Percentiles rank a stretch among this genome's conserved stretches.
Conservation (phyloP, 768 basidiomycete genomes). For the Pleurotus salmoneostramineus region DNA sequence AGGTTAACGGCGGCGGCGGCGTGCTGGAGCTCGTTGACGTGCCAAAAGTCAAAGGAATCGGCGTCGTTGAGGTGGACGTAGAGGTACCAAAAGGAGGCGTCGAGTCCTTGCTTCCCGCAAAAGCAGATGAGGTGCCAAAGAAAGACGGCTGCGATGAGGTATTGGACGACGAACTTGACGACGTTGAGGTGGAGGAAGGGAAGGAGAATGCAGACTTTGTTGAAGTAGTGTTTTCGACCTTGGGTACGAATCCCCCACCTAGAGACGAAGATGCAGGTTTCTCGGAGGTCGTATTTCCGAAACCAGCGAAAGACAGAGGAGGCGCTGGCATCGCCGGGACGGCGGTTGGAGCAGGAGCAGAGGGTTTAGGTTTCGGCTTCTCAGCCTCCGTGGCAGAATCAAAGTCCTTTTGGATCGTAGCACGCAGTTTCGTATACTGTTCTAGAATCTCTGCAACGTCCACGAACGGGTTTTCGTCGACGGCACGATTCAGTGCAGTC, state of each 20-base stretch:
- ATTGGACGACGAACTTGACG: neutral
- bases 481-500: constrained; percentile 49
- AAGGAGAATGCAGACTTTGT: constrained; percentile 18
- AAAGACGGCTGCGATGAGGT: too few relatives aligned
- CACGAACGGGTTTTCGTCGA: constrained; percentile 68
- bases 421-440: constrained; percentile 55
- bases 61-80: neutral
- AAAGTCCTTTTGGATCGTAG: constrained; percentile 52
- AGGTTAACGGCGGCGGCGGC: neutral
- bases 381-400: constrained; percentile 28
- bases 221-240: neutral
- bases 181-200: constrained; percentile 11
- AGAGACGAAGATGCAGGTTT: constrained; percentile 11
- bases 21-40: too few relatives aligned
- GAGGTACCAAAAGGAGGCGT: neutral
- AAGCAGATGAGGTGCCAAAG: neutral
- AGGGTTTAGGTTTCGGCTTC: neutral
- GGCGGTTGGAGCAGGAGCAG: neutral
- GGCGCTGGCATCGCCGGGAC: constrained; percentile 29
- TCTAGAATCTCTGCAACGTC: constrained; percentile 55
- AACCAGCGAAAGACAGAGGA: constrained; percentile 22
- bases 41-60: neutral
- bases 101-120: neutral
- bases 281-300: constrained; percentile 11
- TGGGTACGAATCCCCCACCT: constrained; percentile 18